A percentile compares a stretch with the other conserved stretches of the same genome.
These are phyloP conservation scores for Alternaria brassicae DNA, from an alignment of 2,329 filamentous ascomycete genomes.

Conservation along the genomic window DNA sequence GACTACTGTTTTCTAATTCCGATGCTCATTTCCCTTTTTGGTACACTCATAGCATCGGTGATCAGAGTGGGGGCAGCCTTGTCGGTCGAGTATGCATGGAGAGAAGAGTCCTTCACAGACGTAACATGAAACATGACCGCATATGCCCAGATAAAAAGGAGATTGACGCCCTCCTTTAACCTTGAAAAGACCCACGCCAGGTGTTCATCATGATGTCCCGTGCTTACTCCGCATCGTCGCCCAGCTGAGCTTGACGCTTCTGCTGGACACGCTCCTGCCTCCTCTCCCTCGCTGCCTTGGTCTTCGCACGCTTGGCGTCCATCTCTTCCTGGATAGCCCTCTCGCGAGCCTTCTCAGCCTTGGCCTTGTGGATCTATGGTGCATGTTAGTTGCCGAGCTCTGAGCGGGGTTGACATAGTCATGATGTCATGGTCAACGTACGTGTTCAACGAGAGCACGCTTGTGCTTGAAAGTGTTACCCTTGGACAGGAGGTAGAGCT, in stretches of 20 bases:
- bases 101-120: slow-evolving; percentile 51
- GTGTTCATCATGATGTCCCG: slow-evolving; percentile 48
- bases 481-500: slow-evolving; percentile 99
- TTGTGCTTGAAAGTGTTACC: slow-evolving; percentile 99
- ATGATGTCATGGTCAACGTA: slow-evolving; percentile 68
- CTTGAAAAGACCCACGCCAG: slow-evolving; percentile 53
- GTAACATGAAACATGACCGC: slow-evolving; percentile 55
- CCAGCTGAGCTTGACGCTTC: slow-evolving; percentile 88
- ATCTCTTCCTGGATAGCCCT: slow-evolving; percentile 97
- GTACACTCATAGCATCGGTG: slow-evolving; percentile 48
- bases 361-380: slow-evolving; percentile 96
- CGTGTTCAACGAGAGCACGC: slow-evolving; percentile 99
- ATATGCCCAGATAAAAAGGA: slow-evolving; percentile 53
- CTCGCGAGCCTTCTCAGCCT: slow-evolving; percentile 99
- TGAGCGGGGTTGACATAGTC: slow-evolving; percentile 32
- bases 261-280: slow-evolving; percentile 88
- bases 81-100: slow-evolving; percentile 47
- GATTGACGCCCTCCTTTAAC: slow-evolving; percentile 50
- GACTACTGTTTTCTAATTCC: slow-evolving; percentile 45
- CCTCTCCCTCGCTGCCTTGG: slow-evolving; percentile 99
- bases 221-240: slow-evolving; percentile 65
- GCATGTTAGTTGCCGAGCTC: slow-evolving; percentile 36
- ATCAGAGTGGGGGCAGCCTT: slow-evolving; percentile 43
- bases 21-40: slow-evolving; percentile 47
- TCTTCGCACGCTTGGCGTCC: slow-evolving; percentile 99